A percentile compares a stretch with the other conserved stretches of the same genome.
Conservation (phyloP, 805 yeast species). For the Kodamaea jinghongensis region DNA sequence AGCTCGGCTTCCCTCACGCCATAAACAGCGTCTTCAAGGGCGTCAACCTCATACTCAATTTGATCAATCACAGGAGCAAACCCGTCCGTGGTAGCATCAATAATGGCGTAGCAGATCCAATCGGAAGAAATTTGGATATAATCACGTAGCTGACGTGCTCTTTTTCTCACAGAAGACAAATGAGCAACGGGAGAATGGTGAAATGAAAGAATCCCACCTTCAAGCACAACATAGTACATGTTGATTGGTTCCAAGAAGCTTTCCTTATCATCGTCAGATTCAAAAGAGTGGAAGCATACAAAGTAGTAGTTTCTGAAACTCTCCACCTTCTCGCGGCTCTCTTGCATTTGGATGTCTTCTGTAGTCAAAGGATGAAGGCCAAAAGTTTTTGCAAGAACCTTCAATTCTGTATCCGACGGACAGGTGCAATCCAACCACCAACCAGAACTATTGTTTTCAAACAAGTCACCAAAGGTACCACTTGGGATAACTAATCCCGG, state of each 20-base stretch:
- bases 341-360: conserved; percentile 23
- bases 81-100: conserved; percentile 31
- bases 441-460: conserved; percentile 48
- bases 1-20: conserved; percentile 22
- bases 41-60: conserved; percentile 29
- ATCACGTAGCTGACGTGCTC: conserved; percentile 64
- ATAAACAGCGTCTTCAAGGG: conserved; percentile 27
- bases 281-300: conserved; percentile 22
- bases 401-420: conserved; percentile 22
- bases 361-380: conserved; percentile 24
- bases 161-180: conserved; percentile 70
- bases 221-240: conserved; percentile 64
- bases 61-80: conserved; percentile 29
- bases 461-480: conserved; percentile 63
- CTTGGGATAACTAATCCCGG: conserved; percentile 70
- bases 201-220: conserved; percentile 57
- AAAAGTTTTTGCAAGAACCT: conserved; percentile 20
- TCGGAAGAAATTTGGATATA: conserved; percentile 29
- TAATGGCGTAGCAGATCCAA: conserved; percentile 30
- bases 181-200: conserved; percentile 60
- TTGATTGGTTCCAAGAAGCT: conserved; percentile 81
- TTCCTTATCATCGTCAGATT: conserved; percentile 52
- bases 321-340: conserved; percentile 22
- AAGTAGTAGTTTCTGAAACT: conserved; percentile 20
- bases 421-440: conserved; percentile 61